phyloP scores from a whole-genome alignment of 2,329 filamentous ascomycete genomes.

The Fusarium sp. region DNA sequence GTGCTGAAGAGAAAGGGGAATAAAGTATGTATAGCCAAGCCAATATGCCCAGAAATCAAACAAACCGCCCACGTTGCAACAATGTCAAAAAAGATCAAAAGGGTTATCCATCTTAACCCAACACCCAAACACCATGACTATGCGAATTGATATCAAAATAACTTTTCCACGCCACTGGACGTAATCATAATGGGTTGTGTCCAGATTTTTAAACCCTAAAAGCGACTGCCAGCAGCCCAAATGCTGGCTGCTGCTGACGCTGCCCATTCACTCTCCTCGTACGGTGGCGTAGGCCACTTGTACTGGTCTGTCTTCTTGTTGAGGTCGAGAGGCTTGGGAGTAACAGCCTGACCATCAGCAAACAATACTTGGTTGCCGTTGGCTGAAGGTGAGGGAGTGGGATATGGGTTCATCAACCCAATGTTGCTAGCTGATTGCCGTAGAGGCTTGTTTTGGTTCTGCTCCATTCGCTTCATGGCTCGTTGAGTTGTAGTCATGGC shows the following conservation, averaged over 20 bases:
- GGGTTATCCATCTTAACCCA: slow-evolving; percentile 40
- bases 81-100: slow-evolving; percentile 30
- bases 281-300: slow-evolving; percentile 96
- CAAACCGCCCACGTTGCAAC: slow-evolving; percentile 39
- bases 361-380: slow-evolving; percentile 83
- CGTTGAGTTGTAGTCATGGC: slow-evolving; percentile 81
- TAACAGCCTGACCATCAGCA: slow-evolving; percentile 69
- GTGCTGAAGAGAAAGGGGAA: slow-evolving; percentile 47
- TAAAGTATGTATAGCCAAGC: slow-evolving; percentile 47
- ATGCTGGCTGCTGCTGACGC: slow-evolving; percentile 84
- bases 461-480: slow-evolving; percentile 78
- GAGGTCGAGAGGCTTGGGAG: slow-evolving; percentile 78
- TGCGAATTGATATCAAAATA: slow-evolving; percentile 43
- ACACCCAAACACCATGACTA: slow-evolving; percentile 48
- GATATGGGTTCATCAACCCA: slow-evolving; percentile 69
- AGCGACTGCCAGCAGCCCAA: slow-evolving; percentile 75
- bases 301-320: slow-evolving; percentile 67
- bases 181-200: slow-evolving; percentile 38
- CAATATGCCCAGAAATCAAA: slow-evolving; percentile 43
- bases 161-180: slow-evolving; percentile 45
- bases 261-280: slow-evolving; percentile 94
- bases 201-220: slow-evolving; percentile 54
- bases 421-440: slow-evolving; percentile 74
- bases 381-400: slow-evolving; percentile 80
- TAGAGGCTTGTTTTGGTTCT: slow-evolving; percentile 55